phyloP scores from a whole-genome alignment of 2,329 filamentous ascomycete genomes.

The Ophiostoma novo-ulmi region DNA sequence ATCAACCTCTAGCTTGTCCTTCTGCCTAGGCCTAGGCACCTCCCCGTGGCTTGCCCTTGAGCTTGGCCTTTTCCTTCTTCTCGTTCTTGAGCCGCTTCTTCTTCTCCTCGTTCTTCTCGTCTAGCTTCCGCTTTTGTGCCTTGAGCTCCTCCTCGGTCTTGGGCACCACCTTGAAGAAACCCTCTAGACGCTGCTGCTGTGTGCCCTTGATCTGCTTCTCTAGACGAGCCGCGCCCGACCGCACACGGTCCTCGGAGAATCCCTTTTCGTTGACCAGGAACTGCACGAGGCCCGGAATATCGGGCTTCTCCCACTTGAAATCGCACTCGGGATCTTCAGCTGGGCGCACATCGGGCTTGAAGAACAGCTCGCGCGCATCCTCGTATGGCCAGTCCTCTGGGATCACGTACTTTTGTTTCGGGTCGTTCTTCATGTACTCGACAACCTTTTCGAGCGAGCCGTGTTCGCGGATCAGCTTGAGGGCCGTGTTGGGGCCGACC shows the following conservation, averaged over 20 bases:
- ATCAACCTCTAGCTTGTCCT: conserved; percentile 29
- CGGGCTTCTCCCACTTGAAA: conserved; percentile 95
- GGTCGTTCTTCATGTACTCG: conserved; percentile 68
- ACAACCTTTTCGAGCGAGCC: conserved; percentile 82
- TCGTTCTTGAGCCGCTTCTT: conserved; percentile 95
- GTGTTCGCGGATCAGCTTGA: conserved; percentile 92
- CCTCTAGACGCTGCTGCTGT: conserved; percentile 86
- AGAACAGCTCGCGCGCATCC: conserved; percentile 87
- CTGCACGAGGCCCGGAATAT: conserved; percentile 81
- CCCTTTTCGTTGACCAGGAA: conserved; percentile 92
- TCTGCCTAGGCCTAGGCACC: conserved; percentile 33
- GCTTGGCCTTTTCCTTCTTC: conserved; percentile 89
- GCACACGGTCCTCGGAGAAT: conserved; percentile 91
- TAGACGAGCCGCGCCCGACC: conserved; percentile 68
- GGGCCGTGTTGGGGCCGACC: conserved; percentile 81
- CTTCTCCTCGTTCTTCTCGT: conserved; percentile 84
- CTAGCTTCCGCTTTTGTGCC: conserved; percentile 83
- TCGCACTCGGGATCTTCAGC: conserved; percentile 85
- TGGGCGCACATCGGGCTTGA: conserved; percentile 78
- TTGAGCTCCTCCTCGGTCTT: conserved; percentile 85
- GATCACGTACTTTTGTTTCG: conserved; percentile 73
- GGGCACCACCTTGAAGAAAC: conserved; percentile 91
- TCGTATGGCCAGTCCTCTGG: conserved; percentile 96
- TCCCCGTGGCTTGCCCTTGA: conserved; percentile 79
- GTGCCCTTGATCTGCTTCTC: conserved; percentile 87